These are phyloP conservation scores for Candida silvicultrix DNA, from an alignment of 805 yeast species.

Conservation along the genomic window DNA sequence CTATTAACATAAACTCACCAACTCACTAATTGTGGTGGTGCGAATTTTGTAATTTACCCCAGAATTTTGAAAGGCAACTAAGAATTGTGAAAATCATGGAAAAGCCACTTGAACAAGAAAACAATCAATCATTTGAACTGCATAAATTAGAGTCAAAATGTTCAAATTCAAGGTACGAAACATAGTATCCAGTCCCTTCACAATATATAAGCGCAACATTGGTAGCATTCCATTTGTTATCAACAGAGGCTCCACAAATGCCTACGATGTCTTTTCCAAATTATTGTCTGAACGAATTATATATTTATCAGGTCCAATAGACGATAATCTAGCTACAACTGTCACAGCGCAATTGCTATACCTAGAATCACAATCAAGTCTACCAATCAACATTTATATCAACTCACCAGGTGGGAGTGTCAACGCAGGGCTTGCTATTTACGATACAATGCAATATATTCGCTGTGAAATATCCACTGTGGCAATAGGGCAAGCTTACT, in stretches of 20 bases:
- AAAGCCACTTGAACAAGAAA: too few relatives aligned
- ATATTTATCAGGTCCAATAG: conserved; percentile 22
- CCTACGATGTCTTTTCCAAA: conserved; percentile 13
- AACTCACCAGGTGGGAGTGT: conserved; percentile 30
- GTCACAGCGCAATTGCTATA: conserved; percentile 23
- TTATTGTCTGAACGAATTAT: conserved; percentile 22
- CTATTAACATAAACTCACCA: too few relatives aligned
- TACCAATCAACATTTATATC: conserved; percentile 20
- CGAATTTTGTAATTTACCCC: too few relatives aligned
- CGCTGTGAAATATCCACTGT: conserved; percentile 27
- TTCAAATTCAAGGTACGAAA: neutral
- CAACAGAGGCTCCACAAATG: neutral
- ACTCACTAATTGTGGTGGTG: too few relatives aligned
- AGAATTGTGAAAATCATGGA: too few relatives aligned
- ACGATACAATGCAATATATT: conserved; percentile 29
- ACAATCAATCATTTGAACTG: too few relatives aligned
- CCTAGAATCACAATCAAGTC: conserved; percentile 17
- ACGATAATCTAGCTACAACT: conserved; percentile 16
- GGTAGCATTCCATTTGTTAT: neutral
- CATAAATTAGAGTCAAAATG: neutral
- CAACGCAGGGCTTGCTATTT: conserved; percentile 27
- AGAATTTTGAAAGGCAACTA: too few relatives aligned
- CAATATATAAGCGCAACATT: neutral
- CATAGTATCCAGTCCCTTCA: neutral
- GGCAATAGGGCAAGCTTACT: conserved; percentile 28